Evolutionary conservation across 2,329 filamentous ascomycete genomes (phyloP).

Genomic region (Scopulariopsis brevicaulis): DNA sequence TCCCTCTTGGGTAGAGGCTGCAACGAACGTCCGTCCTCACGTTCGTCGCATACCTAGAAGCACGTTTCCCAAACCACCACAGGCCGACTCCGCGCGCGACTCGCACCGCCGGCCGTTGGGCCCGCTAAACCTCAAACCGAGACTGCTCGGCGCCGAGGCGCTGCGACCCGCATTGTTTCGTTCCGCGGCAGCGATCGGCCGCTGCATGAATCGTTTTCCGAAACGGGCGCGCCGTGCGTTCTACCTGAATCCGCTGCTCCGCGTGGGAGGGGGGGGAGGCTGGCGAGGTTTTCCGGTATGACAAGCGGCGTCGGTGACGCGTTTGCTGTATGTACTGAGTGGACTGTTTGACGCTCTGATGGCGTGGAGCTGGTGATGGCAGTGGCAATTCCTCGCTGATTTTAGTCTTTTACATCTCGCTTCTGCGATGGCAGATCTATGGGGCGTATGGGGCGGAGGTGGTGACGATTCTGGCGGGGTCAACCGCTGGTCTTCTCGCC

Average conservation of each 20-base stretch:
- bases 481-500: not conserved
- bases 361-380: not conserved
- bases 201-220: conserved; percentile 2
- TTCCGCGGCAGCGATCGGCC: conserved; percentile 3
- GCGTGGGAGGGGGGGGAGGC: not conserved
- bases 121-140: conserved; percentile 3
- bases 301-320: not conserved
- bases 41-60: not conserved
- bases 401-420: not conserved
- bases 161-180: conserved; percentile 5
- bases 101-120: not conserved
- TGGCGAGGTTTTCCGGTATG: not conserved
- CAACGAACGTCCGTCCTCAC: not conserved
- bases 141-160: not conserved
- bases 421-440: not conserved
- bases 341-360: not conserved
- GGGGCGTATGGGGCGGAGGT: too few species aligned
- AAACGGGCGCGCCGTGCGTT: not conserved
- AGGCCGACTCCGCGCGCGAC: not conserved
- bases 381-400: not conserved
- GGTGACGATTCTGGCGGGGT: not conserved
- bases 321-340: not conserved
- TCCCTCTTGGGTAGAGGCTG: too few species aligned
- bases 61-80: not conserved
- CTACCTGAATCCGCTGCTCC: not conserved